Evolutionary conservation across 1,284 basidiomycete species (phyloP).

Genomic region (Apiotrichum montevideense): DNA sequence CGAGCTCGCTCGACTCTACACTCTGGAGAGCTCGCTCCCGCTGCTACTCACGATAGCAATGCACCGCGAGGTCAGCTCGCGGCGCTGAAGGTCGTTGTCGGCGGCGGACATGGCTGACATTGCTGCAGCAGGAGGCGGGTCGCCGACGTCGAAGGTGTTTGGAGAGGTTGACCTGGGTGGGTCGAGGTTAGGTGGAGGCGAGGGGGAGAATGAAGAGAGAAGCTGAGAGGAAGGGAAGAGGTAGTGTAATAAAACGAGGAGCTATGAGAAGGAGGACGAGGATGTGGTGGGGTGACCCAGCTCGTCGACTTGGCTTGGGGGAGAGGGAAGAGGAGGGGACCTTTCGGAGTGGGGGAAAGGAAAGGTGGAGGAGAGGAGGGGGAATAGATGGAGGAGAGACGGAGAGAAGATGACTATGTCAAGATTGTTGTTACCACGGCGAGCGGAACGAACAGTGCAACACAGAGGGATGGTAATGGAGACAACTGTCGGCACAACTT

Average conservation of each 20-base stretch:
- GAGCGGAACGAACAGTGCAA: no score
- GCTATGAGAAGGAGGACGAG: no score
- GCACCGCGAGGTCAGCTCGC: conserved; percentile 91
- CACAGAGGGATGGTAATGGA: no score
- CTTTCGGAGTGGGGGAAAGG: neutral
- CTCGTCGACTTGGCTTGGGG: neutral
- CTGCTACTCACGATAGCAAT: conserved; percentile 62
- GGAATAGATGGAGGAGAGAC: neutral
- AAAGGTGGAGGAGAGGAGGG: no score
- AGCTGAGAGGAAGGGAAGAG: no score
- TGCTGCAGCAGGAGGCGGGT: conserved; percentile 11
- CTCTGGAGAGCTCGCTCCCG: no score
- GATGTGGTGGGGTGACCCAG: no score
- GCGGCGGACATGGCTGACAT: conserved; percentile 23
- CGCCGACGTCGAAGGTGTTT: conserved; percentile 5
- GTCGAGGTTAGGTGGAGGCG: conserved; percentile 1
- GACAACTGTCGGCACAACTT: no score
- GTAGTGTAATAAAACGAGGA: no score
- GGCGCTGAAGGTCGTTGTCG: conserved; percentile 37
- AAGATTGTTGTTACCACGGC: no score
- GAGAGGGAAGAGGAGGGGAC: neutral
- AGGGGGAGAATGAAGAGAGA: neutral
- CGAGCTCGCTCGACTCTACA: no score
- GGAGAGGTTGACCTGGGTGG: neutral
- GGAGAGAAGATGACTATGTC: neutral